Conservation (phyloP, 1,284 basidiomycete species). For the Leccinum variabile region DNA sequence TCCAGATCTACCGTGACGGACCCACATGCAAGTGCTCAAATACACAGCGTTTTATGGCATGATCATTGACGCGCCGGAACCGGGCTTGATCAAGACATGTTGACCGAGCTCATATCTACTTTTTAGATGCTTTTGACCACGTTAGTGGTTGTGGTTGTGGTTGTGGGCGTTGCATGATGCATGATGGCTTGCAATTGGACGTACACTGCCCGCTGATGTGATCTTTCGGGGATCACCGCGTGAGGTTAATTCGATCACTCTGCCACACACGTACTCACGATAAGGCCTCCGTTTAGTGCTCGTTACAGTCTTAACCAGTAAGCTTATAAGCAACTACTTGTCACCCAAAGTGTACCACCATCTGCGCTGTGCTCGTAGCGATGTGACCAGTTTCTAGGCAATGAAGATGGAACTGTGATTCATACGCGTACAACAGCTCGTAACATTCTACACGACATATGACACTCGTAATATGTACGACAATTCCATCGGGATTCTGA, state of each 20-base stretch:
- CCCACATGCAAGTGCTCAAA: not conserved
- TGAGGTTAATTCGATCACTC: no score
- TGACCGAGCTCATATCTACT: not conserved
- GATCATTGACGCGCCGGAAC: not conserved
- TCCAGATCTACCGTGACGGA: no score
- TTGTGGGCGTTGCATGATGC: not conserved
- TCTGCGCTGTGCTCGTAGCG: no score
- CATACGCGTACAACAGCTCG: not conserved
- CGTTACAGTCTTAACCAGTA: no score
- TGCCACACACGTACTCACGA: no score
- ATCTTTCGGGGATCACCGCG: not conserved
- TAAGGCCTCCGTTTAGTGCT: no score
- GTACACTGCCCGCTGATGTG: not conserved
- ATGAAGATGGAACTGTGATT: not conserved
- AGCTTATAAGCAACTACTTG: no score
- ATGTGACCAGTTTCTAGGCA: constrained; percentile 22
- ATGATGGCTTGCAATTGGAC: no score
- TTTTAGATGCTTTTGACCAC: not conserved
- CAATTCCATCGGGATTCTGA: not conserved
- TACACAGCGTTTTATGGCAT: not conserved
- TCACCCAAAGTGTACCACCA: no score
- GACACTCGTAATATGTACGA: not conserved
- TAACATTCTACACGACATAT: not conserved
- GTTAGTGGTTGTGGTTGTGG: no score
- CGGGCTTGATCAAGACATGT: not conserved